These are phyloP conservation scores for Cicer yamashitae DNA, from an alignment of 306 rosid genomes.

Conservation along the genomic window DNA sequence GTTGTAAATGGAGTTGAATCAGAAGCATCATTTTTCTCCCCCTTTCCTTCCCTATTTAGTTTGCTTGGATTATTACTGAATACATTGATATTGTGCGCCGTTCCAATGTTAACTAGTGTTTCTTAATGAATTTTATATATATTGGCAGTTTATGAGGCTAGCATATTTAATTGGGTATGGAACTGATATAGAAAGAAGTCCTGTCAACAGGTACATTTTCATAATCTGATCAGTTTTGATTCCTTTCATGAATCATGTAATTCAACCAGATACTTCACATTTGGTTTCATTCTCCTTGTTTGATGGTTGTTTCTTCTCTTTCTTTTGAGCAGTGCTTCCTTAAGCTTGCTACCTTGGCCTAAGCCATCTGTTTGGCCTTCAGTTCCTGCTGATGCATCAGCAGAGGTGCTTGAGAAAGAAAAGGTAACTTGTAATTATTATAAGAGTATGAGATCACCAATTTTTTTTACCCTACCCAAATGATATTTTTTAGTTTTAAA, in stretches of 20 bases:
- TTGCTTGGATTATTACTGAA: constrained; percentile 26
- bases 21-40: constrained; percentile 23
- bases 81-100: constrained; percentile 31
- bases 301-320: constrained; percentile 39
- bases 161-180: constrained; percentile 97
- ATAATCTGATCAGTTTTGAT: constrained; percentile 32
- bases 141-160: constrained; percentile 96
- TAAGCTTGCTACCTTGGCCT: constrained; percentile 99
- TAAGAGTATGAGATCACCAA: constrained; percentile 21
- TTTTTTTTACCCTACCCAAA: constrained; percentile 9
- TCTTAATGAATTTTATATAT: constrained; percentile 47
- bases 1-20: constrained; percentile 40
- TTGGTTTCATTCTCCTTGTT: constrained; percentile 28
- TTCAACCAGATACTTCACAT: constrained; percentile 26
- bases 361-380: constrained; percentile 93
- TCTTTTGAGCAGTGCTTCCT: constrained; percentile 75
- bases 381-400: constrained; percentile 83
- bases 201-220: constrained; percentile 84
- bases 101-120: constrained; percentile 32
- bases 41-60: constrained; percentile 13
- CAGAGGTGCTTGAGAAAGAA: constrained; percentile 89
- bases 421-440: constrained; percentile 61
- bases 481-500: not conserved
- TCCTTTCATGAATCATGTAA: constrained; percentile 31
- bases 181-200: constrained; percentile 85